A percentile compares a stretch with the other conserved stretches of the same genome.
phyloP scores from a whole-genome alignment of 1,284 basidiomycete genomes.

The Hypsizygus ulmarius region DNA sequence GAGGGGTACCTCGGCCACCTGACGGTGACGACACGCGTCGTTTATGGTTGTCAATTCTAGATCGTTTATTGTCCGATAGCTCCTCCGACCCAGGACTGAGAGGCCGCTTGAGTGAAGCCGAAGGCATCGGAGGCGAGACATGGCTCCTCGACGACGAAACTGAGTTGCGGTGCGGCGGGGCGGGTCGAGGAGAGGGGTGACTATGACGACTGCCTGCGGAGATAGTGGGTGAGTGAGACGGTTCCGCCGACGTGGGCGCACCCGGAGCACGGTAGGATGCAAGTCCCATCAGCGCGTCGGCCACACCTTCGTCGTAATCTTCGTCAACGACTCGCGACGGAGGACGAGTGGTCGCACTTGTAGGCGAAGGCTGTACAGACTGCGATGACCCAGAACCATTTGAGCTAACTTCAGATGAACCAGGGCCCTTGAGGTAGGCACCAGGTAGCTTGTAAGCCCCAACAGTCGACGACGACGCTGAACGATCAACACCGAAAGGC shows the following conservation, averaged over 20 bases:
- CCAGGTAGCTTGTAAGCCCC: slow-evolving; percentile 27
- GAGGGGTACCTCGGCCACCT: slow-evolving; percentile 45
- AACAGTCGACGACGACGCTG: slow-evolving; percentile 14
- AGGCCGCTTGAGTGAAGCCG: slow-evolving; percentile 56
- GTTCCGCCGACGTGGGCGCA: slow-evolving; percentile 32
- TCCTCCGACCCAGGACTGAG: slow-evolving; percentile 64
- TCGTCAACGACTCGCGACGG: slow-evolving; percentile 72
- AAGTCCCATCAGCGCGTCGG: slow-evolving; percentile 67
- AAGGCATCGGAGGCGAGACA: slow-evolving; percentile 46
- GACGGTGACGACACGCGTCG: slow-evolving; percentile 52
- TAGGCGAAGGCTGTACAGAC: slow-evolving; percentile 68
- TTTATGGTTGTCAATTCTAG: slow-evolving; percentile 56
- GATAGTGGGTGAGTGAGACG: slow-evolving; percentile 49
- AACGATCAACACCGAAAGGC: slow-evolving; percentile 25
- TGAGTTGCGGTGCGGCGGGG: slow-evolving; percentile 49
- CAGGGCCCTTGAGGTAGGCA: slow-evolving; percentile 35
- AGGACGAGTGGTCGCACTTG: slow-evolving; percentile 51
- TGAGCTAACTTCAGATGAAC: slow-evolving; percentile 60
- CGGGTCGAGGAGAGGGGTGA: slow-evolving; percentile 46
- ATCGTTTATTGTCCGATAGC: slow-evolving; percentile 52
- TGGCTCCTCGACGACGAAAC: slow-evolving; percentile 53
- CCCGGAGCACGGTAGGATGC: slow-evolving; percentile 36
- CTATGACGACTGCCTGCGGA: slow-evolving; percentile 51
- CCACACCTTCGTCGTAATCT: slow-evolving; percentile 75
- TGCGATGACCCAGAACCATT: slow-evolving; percentile 56